Conservation (phyloP, 2,329 filamentous ascomycete genomes). For the Beauveria asiatica region DNA sequence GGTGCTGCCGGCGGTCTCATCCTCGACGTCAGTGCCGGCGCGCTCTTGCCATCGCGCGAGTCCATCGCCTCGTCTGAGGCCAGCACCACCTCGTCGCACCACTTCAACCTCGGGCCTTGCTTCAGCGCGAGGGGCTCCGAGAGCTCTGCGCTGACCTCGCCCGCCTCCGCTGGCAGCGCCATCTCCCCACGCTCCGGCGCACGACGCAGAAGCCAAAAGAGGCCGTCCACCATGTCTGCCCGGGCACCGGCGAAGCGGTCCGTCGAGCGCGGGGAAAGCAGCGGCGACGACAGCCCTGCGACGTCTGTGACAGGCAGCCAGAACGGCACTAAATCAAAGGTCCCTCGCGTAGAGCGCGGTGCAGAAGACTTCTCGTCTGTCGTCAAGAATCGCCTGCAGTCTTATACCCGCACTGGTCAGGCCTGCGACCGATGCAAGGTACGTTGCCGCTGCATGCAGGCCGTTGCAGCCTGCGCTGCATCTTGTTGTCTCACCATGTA, state of each 20-base stretch:
- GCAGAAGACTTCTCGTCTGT: constrained; percentile 45
- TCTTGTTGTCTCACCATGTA: background rate
- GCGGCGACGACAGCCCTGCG: constrained; percentile 25
- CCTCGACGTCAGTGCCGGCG: constrained; percentile 6
- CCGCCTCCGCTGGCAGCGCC: constrained; percentile 1
- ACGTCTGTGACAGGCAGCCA: background rate
- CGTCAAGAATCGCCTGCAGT: constrained; percentile 46
- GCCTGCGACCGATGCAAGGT: constrained; percentile 15
- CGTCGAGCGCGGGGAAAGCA: constrained; percentile 29
- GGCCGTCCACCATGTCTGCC: constrained; percentile 3
- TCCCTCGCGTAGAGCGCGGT: constrained; percentile 39
- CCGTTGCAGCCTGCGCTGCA: background rate
- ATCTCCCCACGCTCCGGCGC: constrained; percentile 6
- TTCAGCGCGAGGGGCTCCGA: constrained; percentile 8
- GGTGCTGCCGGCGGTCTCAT: background rate
- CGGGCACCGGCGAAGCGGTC: constrained; percentile 28
- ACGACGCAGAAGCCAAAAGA: background rate
- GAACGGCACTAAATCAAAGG: constrained; percentile 34
- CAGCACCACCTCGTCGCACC: background rate
- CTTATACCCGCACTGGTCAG: constrained; percentile 47
- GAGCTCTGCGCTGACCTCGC: constrained; percentile 3
- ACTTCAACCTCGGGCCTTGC: constrained; percentile 3
- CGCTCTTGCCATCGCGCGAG: constrained; percentile 5
- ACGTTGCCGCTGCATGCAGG: background rate
- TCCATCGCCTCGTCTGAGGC: background rate